Evolutionary conservation across 495 filamentous ascomycete species (phyloP).

Genomic region (Neurospora cerealis): DNA sequence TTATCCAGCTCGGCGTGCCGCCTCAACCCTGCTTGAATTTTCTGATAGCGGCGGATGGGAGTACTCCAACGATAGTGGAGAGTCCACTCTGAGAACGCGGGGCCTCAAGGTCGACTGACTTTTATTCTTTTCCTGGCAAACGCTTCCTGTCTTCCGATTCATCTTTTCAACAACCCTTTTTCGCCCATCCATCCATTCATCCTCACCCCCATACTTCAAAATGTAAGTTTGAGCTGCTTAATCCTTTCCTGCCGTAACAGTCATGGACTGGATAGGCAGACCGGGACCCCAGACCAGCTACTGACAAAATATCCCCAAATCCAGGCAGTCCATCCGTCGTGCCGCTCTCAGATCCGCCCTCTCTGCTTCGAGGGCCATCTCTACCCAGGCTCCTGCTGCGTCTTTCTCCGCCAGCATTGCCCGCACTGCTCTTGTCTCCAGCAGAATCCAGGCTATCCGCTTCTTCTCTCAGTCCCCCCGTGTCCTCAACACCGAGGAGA

Average conservation of each 20-base stretch:
- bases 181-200: background rate
- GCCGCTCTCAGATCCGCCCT: slow-evolving; percentile 47
- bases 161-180: background rate
- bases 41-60: background rate
- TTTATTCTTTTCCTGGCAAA: background rate
- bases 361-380: slow-evolving; percentile 34
- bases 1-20: background rate
- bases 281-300: background rate
- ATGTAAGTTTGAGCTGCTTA: background rate
- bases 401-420: slow-evolving; percentile 18
- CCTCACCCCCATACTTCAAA: background rate
- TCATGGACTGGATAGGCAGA: background rate
- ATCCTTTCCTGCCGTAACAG: background rate
- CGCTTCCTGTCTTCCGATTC: background rate
- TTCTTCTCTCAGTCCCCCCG: slow-evolving; percentile 18
- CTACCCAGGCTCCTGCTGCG: slow-evolving; percentile 30
- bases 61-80: background rate
- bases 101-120: background rate
- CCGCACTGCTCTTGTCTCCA: slow-evolving; percentile 11
- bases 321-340: slow-evolving; percentile 47
- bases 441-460: slow-evolving; percentile 17
- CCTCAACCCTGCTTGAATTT: background rate
- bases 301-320: background rate
- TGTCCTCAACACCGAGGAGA: slow-evolving; percentile 2
- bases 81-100: background rate